Percentiles rank a stretch among this genome's conserved stretches.
Evolutionary conservation across 2,329 filamentous ascomycete species (phyloP).

Genomic region (Aspergillus aculeatinus): DNA sequence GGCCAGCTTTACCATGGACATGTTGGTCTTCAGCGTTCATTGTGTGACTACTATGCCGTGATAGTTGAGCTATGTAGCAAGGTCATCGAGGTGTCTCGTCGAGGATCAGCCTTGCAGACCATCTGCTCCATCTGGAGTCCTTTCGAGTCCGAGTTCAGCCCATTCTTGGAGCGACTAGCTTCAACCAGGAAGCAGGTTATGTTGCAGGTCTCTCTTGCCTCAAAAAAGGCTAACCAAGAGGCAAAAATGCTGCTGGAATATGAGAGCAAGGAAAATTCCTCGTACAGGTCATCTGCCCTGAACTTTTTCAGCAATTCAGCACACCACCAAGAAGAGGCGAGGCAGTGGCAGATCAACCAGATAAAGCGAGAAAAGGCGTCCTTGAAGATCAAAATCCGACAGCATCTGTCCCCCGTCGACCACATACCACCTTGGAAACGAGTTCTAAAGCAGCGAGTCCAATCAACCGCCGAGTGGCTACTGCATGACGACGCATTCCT

Average conservation of each 20-base stretch:
- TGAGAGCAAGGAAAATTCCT: too few relatives aligned
- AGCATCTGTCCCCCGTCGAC: background rate
- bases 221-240: too few relatives aligned
- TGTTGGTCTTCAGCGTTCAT: background rate
- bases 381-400: background rate
- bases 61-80: background rate
- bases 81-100: background rate
- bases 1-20: background rate
- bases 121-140: background rate
- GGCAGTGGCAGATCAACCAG: background rate
- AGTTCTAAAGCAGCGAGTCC: background rate
- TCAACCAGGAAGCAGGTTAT: background rate
- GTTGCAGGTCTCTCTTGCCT: background rate
- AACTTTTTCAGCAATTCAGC: too few relatives aligned
- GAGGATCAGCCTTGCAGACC: rapidly evolving
- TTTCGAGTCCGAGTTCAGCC: background rate
- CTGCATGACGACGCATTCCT: background rate
- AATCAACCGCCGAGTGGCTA: background rate
- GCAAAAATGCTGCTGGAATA: too few relatives aligned
- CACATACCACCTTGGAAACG: background rate
- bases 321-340: too few relatives aligned
- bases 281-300: too few relatives aligned
- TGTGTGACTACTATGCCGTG: background rate
- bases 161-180: background rate
- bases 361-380: background rate